Conservation (phyloP, 1,284 basidiomycete genomes). For the Ceratobasidium sp. region DNA sequence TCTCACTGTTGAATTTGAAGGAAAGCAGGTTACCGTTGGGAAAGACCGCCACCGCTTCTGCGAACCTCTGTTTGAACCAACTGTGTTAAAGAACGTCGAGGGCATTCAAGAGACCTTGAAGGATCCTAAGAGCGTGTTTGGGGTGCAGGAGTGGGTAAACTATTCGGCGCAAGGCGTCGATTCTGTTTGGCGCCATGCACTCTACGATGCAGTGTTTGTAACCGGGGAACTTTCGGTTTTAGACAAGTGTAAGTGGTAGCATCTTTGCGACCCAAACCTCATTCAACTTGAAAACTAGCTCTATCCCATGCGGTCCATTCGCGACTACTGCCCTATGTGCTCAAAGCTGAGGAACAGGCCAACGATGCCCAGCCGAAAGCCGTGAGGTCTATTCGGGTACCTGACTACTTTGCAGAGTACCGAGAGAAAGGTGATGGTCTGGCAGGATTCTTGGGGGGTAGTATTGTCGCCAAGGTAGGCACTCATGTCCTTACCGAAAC, state of each 20-base stretch:
- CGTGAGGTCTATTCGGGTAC: constrained; percentile 76
- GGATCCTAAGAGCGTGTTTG: constrained; percentile 48
- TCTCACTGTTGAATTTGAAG: constrained; percentile 71
- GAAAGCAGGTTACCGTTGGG: constrained; percentile 74
- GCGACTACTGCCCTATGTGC: constrained; percentile 75
- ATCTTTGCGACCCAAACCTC: background rate
- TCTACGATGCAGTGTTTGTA: constrained; percentile 65
- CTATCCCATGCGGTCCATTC: constrained; percentile 78
- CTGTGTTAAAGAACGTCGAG: constrained; percentile 33
- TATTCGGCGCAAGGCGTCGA: constrained; percentile 60
- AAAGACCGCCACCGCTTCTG: constrained; percentile 90
- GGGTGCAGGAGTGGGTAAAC: constrained; percentile 73
- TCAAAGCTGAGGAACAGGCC: constrained; percentile 64
- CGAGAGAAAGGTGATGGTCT: constrained; percentile 84
- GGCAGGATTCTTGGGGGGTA: constrained; percentile 87
- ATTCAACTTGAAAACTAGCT: constrained; percentile 56
- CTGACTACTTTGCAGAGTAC: constrained; percentile 93
- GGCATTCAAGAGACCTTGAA: constrained; percentile 48
- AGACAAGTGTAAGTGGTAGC: constrained; percentile 71
- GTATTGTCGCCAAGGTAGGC: constrained; percentile 84
- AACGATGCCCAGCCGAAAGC: constrained; percentile 67
- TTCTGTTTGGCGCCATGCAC: constrained; percentile 26
- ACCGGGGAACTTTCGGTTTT: constrained; percentile 81
- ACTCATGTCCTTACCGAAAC: constrained; percentile 42
- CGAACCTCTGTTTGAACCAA: constrained; percentile 82